These are phyloP conservation scores for Neonectria punicea DNA, from an alignment of 2,329 filamentous ascomycete species.

Conservation along the genomic window DNA sequence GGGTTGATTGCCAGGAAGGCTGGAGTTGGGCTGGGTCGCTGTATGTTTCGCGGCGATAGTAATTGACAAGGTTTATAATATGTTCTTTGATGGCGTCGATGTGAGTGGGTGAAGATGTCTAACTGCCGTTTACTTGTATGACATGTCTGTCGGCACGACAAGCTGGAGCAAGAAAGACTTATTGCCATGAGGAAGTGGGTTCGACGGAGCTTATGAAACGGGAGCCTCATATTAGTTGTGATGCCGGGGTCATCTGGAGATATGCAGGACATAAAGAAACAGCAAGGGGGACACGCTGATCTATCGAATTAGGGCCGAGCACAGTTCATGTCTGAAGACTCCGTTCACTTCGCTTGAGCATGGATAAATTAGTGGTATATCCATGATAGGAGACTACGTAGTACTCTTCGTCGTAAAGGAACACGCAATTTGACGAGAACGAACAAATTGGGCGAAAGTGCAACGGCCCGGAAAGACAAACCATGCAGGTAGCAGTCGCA, in stretches of 20 bases:
- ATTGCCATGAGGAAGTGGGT: not conserved
- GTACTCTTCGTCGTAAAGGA: not conserved
- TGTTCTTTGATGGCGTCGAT: not conserved
- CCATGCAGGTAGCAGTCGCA: not conserved
- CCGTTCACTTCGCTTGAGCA: too few relatives aligned
- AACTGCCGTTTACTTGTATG: not conserved
- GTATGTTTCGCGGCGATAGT: constrained; percentile 20
- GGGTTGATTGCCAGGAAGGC: constrained; percentile 7
- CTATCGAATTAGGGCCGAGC: not conserved
- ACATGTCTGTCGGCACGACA: not conserved
- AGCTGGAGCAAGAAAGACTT: not conserved
- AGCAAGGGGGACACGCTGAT: not conserved
- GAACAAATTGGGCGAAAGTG: not conserved
- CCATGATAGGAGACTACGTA: not conserved
- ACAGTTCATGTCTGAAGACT: not conserved
- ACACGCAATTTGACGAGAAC: not conserved
- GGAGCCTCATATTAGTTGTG: not conserved
- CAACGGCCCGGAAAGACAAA: not conserved
- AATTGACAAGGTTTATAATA: constrained; percentile 17
- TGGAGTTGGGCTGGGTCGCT: constrained; percentile 7
- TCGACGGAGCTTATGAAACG: not conserved
- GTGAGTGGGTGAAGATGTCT: not conserved
- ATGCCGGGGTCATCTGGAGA: not conserved
- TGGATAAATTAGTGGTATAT: not conserved
- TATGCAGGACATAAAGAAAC: not conserved